Percentiles rank a stretch among this genome's conserved stretches.
phyloP scores from a whole-genome alignment of 495 filamentous ascomycete genomes.

The Hypoxylon intermedium region DNA sequence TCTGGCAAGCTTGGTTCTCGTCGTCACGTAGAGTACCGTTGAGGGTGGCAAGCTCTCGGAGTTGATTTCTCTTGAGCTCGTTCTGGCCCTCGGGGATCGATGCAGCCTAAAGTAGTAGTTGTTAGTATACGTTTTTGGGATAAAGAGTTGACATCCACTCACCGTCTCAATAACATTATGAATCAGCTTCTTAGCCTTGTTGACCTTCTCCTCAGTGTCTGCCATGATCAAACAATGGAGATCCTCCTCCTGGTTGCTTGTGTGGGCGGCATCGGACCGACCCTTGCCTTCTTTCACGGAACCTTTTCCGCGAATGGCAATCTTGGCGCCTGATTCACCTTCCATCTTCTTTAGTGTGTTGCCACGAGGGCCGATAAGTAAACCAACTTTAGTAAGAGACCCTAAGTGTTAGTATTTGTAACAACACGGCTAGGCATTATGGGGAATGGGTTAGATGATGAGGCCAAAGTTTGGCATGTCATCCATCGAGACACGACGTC shows the following conservation, averaged over 20 bases:
- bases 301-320: conserved; percentile 98
- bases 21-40: conserved; percentile 99
- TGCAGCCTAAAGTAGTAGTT: conserved; percentile 71
- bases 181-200: conserved; percentile 95
- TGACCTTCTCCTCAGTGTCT: conserved; percentile 97
- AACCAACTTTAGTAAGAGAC: conserved; percentile 94
- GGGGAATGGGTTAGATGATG: conserved; percentile 49
- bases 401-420: conserved; percentile 86
- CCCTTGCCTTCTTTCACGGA: conserved; percentile 99
- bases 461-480: conserved; percentile 40
- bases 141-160: conserved; percentile 49
- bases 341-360: conserved; percentile 99
- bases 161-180: conserved; percentile 98
- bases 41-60: conserved; percentile 93
- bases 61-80: conserved; percentile 96
- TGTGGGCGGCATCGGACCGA: conserved; percentile 96
- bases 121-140: conserved; percentile 37
- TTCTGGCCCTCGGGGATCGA: conserved; percentile 99
- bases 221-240: conserved; percentile 99
- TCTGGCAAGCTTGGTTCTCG: conserved; percentile 99
- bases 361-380: conserved; percentile 99
- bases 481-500: conserved; percentile 37
- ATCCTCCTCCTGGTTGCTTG: conserved; percentile 99
- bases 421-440: conserved; percentile 51
- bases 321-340: conserved; percentile 93